These are phyloP conservation scores for Chernovozyma sophiae-reginae DNA, from an alignment of 1,139 yeast genomes.

Conservation along the genomic window DNA sequence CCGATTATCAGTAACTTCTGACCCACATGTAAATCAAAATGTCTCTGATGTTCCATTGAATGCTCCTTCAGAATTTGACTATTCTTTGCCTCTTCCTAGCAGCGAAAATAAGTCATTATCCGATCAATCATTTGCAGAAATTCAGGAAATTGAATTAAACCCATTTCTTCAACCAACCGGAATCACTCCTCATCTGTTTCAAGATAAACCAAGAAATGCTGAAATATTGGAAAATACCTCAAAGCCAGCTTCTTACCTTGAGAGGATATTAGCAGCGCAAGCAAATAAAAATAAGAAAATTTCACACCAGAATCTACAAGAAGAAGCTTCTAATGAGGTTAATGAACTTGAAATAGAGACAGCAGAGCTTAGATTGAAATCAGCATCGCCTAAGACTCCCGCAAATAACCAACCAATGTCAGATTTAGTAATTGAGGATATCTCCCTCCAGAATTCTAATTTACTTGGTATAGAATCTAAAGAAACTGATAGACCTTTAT, in stretches of 20 bases:
- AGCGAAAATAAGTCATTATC: slow-evolving; percentile 4
- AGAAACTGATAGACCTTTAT: neutral
- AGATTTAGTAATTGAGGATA: slow-evolving; percentile 4
- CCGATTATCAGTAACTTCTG: neutral
- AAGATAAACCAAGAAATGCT: neutral
- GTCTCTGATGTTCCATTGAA: neutral
- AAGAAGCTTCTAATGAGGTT: neutral
- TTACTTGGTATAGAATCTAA: neutral
- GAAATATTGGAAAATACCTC: neutral
- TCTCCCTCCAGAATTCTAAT: neutral
- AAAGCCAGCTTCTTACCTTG: slow-evolving; percentile 23
- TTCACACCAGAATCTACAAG: neutral
- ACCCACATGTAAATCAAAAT: neutral
- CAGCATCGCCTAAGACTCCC: slow-evolving; percentile 4
- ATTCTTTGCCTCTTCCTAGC: slow-evolving; percentile 24
- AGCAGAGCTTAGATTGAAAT: neutral
- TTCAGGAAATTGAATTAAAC: slow-evolving; percentile 5
- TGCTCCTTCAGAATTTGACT: slow-evolving; percentile 15
- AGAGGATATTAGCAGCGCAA: slow-evolving; percentile 24
- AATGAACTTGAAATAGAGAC: neutral
- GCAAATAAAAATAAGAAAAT: slow-evolving; percentile 5
- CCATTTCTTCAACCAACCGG: slow-evolving; percentile 2
- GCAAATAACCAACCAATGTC: slow-evolving; percentile 3
- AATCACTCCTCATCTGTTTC: neutral
- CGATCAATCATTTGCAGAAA: slow-evolving; percentile 5